A percentile compares a stretch with the other conserved stretches of the same genome.
Conservation (phyloP, 2,329 filamentous ascomycete species). For the Penicillium occitanis region DNA sequence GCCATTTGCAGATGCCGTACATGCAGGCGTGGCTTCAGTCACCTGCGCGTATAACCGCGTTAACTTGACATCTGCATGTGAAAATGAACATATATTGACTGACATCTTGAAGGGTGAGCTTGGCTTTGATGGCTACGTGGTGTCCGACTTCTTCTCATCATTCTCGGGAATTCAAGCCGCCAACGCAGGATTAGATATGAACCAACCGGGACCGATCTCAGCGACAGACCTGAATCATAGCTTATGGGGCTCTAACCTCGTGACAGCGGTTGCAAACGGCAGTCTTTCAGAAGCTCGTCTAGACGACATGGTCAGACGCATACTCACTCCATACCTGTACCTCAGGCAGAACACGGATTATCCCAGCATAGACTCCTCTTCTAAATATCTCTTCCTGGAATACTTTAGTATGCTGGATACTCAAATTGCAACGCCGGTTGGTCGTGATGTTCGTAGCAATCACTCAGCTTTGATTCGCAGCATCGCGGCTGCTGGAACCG, state of each 20-base stretch:
- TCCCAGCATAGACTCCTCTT: too few relatives aligned
- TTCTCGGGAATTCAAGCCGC: conserved; percentile 67
- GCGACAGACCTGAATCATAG: neutral
- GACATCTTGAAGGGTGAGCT: conserved; percentile 75
- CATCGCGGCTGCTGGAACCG: conserved; percentile 56
- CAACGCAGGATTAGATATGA: conserved; percentile 66
- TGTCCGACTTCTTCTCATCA: conserved; percentile 78
- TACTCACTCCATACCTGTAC: conserved; percentile 13
- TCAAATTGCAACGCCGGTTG: too few relatives aligned
- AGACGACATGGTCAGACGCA: conserved; percentile 60
- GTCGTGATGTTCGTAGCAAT: neutral
- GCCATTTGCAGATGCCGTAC: conserved; percentile 64
- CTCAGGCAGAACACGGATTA: too few relatives aligned
- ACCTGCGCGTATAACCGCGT: conserved; percentile 65
- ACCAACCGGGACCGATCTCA: conserved; percentile 50
- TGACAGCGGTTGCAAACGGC: conserved; percentile 62
- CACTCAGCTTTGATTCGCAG: neutral
- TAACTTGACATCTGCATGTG: conserved; percentile 78
- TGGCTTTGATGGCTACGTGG: conserved; percentile 77
- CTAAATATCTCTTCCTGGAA: too few relatives aligned
- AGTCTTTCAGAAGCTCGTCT: conserved; percentile 57
- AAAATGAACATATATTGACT: conserved; percentile 75
- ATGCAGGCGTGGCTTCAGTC: conserved; percentile 57
- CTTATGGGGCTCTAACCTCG: conserved; percentile 31
- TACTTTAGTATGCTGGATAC: too few relatives aligned